phyloP scores from a whole-genome alignment of 2,329 filamentous ascomycete genomes.

The Stylonectria norvegica region DNA sequence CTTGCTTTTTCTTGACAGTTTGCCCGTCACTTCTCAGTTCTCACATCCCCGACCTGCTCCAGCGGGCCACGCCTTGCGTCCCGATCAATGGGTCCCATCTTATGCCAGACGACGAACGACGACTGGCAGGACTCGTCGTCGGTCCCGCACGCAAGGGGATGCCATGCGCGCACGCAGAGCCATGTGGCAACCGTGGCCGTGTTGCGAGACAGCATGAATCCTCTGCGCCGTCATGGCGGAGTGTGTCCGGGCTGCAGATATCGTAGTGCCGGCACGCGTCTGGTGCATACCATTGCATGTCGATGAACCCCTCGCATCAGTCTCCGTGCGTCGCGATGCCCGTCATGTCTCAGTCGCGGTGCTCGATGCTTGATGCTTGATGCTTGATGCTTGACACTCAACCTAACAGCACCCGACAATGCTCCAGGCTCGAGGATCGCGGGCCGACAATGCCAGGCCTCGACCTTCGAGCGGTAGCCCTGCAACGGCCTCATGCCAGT shows the following conservation, averaged over 20 bases:
- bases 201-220: constrained; percentile 2
- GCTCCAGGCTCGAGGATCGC: too few relatives aligned
- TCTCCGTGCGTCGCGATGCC: constrained; percentile 5
- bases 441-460: background rate
- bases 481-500: background rate
- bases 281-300: background rate
- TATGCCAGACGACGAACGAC: background rate
- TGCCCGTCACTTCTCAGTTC: constrained; percentile 13
- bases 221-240: background rate
- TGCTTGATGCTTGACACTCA: too few relatives aligned
- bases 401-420: too few relatives aligned
- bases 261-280: background rate
- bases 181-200: constrained; percentile 15
- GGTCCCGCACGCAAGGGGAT: background rate
- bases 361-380: constrained; percentile 1
- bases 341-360: constrained; percentile 4
- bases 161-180: background rate
- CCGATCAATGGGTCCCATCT: constrained; percentile 1
- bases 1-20: constrained; percentile 12
- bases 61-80: constrained; percentile 10
- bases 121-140: background rate
- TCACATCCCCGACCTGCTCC: constrained; percentile 3
- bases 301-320: constrained; percentile 3
- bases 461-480: background rate
- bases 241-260: too few relatives aligned